Evolutionary conservation across 2,329 filamentous ascomycete species (phyloP).

Genomic region (Penicillium sp.): DNA sequence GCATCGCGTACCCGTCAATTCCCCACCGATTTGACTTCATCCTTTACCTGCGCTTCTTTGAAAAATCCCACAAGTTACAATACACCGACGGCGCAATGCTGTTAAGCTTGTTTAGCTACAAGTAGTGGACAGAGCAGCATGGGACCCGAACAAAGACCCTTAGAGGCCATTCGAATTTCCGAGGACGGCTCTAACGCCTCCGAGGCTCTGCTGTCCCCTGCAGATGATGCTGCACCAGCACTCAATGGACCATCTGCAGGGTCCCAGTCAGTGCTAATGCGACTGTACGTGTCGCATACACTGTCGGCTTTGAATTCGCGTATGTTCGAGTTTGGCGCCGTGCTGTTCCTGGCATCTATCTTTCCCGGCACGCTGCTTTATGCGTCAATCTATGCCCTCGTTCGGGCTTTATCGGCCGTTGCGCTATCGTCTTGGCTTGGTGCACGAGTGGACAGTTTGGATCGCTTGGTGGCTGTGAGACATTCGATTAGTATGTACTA

Average conservation of each 20-base stretch:
- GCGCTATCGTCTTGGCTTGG: slow-evolving; percentile 58
- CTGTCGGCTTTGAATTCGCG: slow-evolving; percentile 63
- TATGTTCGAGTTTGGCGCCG: slow-evolving; percentile 60
- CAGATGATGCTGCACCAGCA: not conserved
- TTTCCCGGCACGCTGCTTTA: slow-evolving; percentile 60
- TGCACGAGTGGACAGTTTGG: slow-evolving; percentile 52
- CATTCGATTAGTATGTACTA: slow-evolving; percentile 43
- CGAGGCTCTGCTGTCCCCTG: not conserved
- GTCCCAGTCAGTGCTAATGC: slow-evolving; percentile 11
- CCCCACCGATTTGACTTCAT: not conserved
- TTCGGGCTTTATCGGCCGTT: slow-evolving; percentile 55
- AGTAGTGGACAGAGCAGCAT: not conserved
- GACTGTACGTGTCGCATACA: slow-evolving; percentile 57
- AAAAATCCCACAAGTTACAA: not conserved
- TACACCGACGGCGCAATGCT: not conserved
- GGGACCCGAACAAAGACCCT: not conserved
- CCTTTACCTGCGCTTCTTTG: too few species aligned
- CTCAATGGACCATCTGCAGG: not conserved
- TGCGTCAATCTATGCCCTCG: slow-evolving; percentile 64
- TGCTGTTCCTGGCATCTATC: slow-evolving; percentile 55
- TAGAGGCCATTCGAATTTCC: not conserved
- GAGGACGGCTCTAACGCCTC: not conserved
- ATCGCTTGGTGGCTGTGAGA: slow-evolving; percentile 51
- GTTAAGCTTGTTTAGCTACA: too few species aligned
- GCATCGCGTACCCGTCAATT: not conserved